These are phyloP conservation scores for Batkoa obscura DNA, from an alignment of 371 early-diverging fungal genomes.

Conservation along the genomic window DNA sequence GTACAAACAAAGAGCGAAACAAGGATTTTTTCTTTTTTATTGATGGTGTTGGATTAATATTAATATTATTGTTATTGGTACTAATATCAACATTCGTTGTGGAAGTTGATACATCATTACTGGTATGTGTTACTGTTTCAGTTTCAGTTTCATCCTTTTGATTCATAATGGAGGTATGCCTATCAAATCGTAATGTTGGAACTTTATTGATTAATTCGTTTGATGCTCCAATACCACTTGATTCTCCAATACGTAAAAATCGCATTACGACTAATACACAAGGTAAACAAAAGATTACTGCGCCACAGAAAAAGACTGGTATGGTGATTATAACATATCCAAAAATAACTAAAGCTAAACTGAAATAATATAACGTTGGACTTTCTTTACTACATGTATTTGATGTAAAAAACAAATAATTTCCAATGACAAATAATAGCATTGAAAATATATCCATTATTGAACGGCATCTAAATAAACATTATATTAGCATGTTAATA, in stretches of 20 bases:
- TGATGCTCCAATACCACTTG: conserved; percentile 25
- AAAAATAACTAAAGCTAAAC: conserved; percentile 32
- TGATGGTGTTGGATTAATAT: not conserved
- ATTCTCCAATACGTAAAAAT: conserved; percentile 30
- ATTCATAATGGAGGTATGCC: not conserved
- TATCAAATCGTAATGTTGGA: conserved; percentile 10
- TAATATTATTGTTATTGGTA: not conserved
- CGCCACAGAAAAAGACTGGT: conserved; percentile 34
- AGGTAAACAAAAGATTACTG: conserved; percentile 38
- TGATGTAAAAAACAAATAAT: conserved; percentile 40
- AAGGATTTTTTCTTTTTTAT: not conserved
- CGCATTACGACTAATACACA: conserved; percentile 36
- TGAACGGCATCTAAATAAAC: not conserved
- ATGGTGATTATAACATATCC: conserved; percentile 45
- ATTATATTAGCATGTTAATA: not conserved
- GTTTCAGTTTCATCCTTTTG: no score
- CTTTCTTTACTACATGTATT: conserved; percentile 25
- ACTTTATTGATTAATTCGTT: conserved; percentile 9
- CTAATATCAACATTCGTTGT: not conserved
- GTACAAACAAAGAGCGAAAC: not conserved
- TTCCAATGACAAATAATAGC: conserved; percentile 38
- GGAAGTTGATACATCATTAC: not conserved
- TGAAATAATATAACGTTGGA: conserved; percentile 31
- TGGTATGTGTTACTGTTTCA: not conserved
- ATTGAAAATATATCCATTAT: conserved; percentile 3